Conservation (phyloP, 2,329 filamentous ascomycete genomes). For the Ampelomyces quisqualis region DNA sequence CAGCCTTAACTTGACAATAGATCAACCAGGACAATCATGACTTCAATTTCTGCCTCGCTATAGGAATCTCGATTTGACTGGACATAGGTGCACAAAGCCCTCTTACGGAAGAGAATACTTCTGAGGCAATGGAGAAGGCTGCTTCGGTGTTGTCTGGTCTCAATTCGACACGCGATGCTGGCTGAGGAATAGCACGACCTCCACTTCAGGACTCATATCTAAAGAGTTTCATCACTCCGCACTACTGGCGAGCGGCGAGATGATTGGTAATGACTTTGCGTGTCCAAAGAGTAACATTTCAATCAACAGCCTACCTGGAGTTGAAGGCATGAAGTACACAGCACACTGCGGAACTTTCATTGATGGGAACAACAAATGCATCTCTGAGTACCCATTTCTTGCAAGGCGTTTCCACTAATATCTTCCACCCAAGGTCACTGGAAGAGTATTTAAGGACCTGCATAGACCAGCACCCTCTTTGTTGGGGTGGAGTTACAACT, state of each 20-base stretch:
- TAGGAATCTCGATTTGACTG: no score
- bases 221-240: slow-evolving; percentile 21
- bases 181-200: slow-evolving; percentile 30
- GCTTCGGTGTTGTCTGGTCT: slow-evolving; percentile 33
- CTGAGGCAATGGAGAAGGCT: slow-evolving; percentile 32
- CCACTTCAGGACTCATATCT: slow-evolving; percentile 8
- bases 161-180: slow-evolving; percentile 24
- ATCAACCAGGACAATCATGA: no score
- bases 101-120: no score
- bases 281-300: slow-evolving; percentile 29
- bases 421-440: slow-evolving; percentile 30
- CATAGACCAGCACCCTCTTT: slow-evolving; percentile 31
- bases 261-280: slow-evolving; percentile 18
- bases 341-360: slow-evolving; percentile 34
- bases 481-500: slow-evolving; percentile 35
- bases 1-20: no score
- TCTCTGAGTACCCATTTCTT: slow-evolving; percentile 21
- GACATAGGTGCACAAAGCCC: no score
- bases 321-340: slow-evolving; percentile 29
- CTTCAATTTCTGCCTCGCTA: no score
- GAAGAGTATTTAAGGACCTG: slow-evolving; percentile 34
- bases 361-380: slow-evolving; percentile 20
- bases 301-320: slow-evolving; percentile 21
- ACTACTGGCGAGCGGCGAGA: slow-evolving; percentile 21
- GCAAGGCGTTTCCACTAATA: slow-evolving; percentile 20